phyloP scores from a whole-genome alignment of 1,284 basidiomycete genomes.

The Fereydounia khargensis region DNA sequence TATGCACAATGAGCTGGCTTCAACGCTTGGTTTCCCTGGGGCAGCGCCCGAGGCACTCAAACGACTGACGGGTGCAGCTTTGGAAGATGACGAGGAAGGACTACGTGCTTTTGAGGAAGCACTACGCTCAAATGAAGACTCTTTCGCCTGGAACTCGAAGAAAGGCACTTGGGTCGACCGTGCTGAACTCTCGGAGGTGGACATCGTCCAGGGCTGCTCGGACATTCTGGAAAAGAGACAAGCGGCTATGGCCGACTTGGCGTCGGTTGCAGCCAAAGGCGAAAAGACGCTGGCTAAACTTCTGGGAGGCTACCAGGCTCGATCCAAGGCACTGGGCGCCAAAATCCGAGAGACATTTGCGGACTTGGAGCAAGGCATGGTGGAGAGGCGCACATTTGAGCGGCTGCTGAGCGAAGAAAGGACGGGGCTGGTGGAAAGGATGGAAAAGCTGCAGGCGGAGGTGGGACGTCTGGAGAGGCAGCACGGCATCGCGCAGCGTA shows the following conservation, averaged over 20 bases:
- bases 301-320: slow-evolving; percentile 84
- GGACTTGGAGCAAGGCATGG: slow-evolving; percentile 21
- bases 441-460: slow-evolving; percentile 37
- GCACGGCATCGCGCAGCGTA: slow-evolving; percentile 38
- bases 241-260: slow-evolving; percentile 77
- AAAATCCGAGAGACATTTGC: slow-evolving; percentile 22
- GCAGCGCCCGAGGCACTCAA: slow-evolving; percentile 76
- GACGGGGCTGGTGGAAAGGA: slow-evolving; percentile 35
- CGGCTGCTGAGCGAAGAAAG: slow-evolving; percentile 39
- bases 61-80: slow-evolving; percentile 22
- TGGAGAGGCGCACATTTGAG: slow-evolving; percentile 39
- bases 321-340: slow-evolving; percentile 70
- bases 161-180: slow-evolving; percentile 66
- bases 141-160: slow-evolving; percentile 67
- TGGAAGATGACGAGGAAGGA: slow-evolving; percentile 62
- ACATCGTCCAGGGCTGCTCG: slow-evolving; percentile 68
- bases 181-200: slow-evolving; percentile 63
- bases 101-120: slow-evolving; percentile 66
- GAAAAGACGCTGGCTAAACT: slow-evolving; percentile 88
- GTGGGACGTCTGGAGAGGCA: slow-evolving; percentile 34
- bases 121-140: slow-evolving; percentile 56
- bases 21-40: slow-evolving; percentile 76
- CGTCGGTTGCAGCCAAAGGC: slow-evolving; percentile 74
- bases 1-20: slow-evolving; percentile 78
- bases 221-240: slow-evolving; percentile 67